These are phyloP conservation scores for Ceriops zippeliana DNA, from an alignment of 345 rosid genomes.

Conservation along the genomic window DNA sequence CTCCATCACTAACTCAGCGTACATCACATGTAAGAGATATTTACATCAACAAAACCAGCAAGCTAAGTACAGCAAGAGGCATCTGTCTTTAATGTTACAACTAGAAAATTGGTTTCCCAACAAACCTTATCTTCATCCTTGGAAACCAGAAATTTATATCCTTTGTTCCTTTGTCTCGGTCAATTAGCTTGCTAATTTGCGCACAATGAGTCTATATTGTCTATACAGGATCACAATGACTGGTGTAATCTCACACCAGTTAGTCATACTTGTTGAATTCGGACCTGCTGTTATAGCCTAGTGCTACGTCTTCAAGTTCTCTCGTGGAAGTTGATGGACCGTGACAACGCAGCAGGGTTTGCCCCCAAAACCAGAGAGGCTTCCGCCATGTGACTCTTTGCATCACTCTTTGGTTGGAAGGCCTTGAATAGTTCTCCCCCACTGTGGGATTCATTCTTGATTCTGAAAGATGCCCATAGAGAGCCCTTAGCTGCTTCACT, in stretches of 20 bases:
- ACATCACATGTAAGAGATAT: conserved; percentile 26
- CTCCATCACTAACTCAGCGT: conserved; percentile 19
- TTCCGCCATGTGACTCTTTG: conserved; percentile 38
- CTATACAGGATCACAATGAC: conserved; percentile 4
- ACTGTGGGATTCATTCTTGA: conserved; percentile 41
- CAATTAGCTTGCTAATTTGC: conserved; percentile 11
- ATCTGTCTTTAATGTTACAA: conserved; percentile 18
- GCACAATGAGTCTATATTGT: conserved; percentile 8
- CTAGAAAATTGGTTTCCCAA: conserved; percentile 18
- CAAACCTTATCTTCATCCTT: background rate
- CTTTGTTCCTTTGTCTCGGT: background rate
- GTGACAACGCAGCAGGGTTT: conserved; percentile 86
- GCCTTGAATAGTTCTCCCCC: conserved; percentile 54
- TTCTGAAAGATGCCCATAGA: conserved; percentile 19
- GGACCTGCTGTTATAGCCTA: conserved; percentile 7
- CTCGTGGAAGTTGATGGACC: conserved; percentile 74
- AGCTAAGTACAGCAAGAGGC: conserved; percentile 17
- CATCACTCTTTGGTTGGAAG: conserved; percentile 45
- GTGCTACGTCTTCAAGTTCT: conserved; percentile 26
- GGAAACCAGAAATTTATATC: background rate
- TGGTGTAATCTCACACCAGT: background rate
- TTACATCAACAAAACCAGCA: conserved; percentile 28
- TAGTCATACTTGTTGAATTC: background rate
- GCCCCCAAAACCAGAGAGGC: conserved; percentile 41
- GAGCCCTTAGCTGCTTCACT: conserved; percentile 27